Conservation (phyloP, 305 asterid species). For the Fraxinus platypoda region DNA sequence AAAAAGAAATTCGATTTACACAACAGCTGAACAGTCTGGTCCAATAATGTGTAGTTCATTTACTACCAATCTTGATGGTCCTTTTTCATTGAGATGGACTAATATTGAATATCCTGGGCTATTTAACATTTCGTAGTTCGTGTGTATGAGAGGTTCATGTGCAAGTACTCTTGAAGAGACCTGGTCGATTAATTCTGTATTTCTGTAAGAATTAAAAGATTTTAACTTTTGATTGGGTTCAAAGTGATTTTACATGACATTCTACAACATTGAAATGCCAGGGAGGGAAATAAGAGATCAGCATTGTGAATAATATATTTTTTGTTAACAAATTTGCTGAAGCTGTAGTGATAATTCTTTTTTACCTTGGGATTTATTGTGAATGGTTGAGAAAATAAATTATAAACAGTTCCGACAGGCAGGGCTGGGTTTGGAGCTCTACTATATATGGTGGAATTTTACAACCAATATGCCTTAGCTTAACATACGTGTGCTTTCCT, state of each 20-base stretch:
- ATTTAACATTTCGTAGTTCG: not conserved
- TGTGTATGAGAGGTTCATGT: not conserved
- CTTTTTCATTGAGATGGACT: not conserved
- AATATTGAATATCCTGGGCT: not conserved
- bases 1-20: not conserved
- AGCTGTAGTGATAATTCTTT: not conserved
- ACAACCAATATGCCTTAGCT: not conserved
- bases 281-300: not conserved
- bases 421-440: not conserved
- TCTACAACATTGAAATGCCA: not conserved
- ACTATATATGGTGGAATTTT: not conserved
- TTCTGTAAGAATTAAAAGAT: not conserved
- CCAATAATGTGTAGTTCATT: not conserved
- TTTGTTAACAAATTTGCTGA: not conserved
- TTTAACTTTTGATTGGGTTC: not conserved
- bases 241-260: not conserved
- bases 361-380: not conserved
- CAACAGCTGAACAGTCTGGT: not conserved
- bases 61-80: not conserved
- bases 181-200: not conserved
- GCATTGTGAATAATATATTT: not conserved
- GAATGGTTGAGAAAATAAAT: not conserved
- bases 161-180: not conserved
- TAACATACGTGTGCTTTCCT: not conserved
- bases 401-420: not conserved